Base-by-base conservation (phyloP, 495 filamentous ascomycete species). In the Hyphodiscus hymeniophilus region DNA sequence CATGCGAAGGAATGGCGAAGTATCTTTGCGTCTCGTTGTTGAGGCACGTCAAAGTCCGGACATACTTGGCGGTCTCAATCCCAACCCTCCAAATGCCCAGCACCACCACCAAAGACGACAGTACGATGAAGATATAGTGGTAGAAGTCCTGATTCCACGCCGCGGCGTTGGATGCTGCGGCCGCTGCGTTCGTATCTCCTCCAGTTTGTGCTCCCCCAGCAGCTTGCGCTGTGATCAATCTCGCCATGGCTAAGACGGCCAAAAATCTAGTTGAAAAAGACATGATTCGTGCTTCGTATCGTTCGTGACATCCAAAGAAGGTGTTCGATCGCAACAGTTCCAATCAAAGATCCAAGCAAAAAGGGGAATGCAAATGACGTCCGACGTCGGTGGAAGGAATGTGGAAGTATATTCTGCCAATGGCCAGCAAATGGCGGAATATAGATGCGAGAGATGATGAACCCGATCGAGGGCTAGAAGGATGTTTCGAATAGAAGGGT, bases 1-100 rank as follows among this genome's bases (percentile, higher is more conserved):
- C 63, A 11, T 51, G 47, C 10, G 68, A 67, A 2, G 73, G 62
- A 3, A 54, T 58, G 7, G 70, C 65, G 46, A 75, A 82, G 56
- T 73, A 84, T 54, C 54, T 60, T 58, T 68, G 86, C 61, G 60
- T 79, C 60, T 76, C 89, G 78, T 67, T 81, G 59, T 73, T 69
- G 34, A 90, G 67, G 36, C 78, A 82, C 16, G 80, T 69, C 51
- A 95, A 72, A 20, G 82, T 83, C 47, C 92, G 82, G 23, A 92
- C 69, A 59, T 87, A 86, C 54, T 71, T 75, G 45, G 82, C 71
- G 24, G 84, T 70, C 13, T 76, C 66, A 11, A 83, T 66, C 7
- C 58, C 52, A 15, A 74, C 11, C 38, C 72, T 68, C 72, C 72
- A 78, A 48, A 66, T 47, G 23, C 68, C 55, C 18, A 76, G 55